Evolutionary conservation across 768 basidiomycete genomes (phyloP).

Genomic region (Amanita pallidorosea): DNA sequence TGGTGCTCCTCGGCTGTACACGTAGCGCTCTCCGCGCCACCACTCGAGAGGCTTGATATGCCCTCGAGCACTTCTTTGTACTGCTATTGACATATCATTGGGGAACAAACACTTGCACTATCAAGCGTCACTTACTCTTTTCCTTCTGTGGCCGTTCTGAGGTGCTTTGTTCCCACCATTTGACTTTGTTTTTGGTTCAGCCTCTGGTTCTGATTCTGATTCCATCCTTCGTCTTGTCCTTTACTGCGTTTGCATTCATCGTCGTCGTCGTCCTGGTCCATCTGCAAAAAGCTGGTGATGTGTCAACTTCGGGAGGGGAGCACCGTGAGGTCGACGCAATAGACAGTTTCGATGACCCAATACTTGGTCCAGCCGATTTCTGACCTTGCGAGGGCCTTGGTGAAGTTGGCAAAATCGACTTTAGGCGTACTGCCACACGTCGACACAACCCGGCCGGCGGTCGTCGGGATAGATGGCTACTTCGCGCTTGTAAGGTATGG

Average conservation of each 20-base stretch:
- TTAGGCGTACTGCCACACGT: no score
- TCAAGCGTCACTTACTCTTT: constrained; percentile 13
- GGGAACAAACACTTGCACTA: background rate
- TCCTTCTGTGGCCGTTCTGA: constrained; percentile 17
- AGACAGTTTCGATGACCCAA: no score
- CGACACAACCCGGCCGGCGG: no score
- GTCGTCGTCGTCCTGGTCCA: constrained; percentile 31
- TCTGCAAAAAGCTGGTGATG: constrained; percentile 36
- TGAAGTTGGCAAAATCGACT: no score
- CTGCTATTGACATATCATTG: constrained; percentile 14
- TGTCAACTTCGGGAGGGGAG: no score
- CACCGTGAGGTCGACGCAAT: no score
- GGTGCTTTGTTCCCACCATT: constrained; percentile 21
- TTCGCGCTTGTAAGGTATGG: no score
- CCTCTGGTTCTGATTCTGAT: constrained; percentile 18
- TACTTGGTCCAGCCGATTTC: no score
- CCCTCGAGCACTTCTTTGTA: constrained; percentile 63
- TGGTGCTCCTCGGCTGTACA: no score
- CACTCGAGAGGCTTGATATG: constrained; percentile 71
- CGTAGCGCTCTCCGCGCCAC: constrained; percentile 91
- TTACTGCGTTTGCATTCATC: constrained; percentile 16
- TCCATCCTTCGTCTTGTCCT: constrained; percentile 34
- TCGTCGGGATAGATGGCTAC: no score
- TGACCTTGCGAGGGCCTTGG: no score
- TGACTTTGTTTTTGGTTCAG: constrained; percentile 16